phyloP scores from a whole-genome alignment of 2,329 filamentous ascomycete species.

The Penicillium sclerotiorum region DNA sequence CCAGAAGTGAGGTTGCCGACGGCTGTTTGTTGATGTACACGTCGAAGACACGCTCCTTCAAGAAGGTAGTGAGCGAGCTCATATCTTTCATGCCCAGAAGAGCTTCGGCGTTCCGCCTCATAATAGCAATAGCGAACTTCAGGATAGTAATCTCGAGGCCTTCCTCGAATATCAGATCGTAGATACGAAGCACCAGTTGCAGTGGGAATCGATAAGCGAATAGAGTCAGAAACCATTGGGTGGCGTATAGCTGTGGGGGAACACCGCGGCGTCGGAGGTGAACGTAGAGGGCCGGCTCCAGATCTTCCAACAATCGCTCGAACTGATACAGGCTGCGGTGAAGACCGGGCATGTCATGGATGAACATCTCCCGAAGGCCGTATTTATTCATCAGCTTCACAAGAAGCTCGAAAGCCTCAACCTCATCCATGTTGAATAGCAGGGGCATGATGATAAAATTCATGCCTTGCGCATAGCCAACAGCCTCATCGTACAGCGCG shows the following conservation, averaged over 20 bases:
- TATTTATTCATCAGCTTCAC: constrained; percentile 97
- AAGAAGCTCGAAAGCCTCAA: constrained; percentile 92
- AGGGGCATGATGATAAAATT: constrained; percentile 98
- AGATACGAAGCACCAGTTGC: constrained; percentile 93
- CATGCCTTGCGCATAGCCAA: constrained; percentile 98
- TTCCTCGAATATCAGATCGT: constrained; percentile 92
- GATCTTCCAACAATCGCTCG: constrained; percentile 87
- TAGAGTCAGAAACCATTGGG: constrained; percentile 98
- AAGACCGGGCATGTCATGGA: constrained; percentile 93
- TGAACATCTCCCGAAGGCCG: constrained; percentile 85
- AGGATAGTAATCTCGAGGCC: constrained; percentile 85
- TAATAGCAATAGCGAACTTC: constrained; percentile 91
- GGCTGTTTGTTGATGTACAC: constrained; percentile 95
- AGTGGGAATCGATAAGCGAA: constrained; percentile 97
- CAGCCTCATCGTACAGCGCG: constrained; percentile 88
- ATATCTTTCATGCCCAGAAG: constrained; percentile 88
- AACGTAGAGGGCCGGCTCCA: constrained; percentile 92
- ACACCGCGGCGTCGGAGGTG: constrained; percentile 88
- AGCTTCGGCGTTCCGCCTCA: constrained; percentile 86
- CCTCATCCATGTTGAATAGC: constrained; percentile 96
- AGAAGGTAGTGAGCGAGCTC: constrained; percentile 80
- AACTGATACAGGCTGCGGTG: constrained; percentile 95
- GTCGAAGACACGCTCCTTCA: constrained; percentile 94
- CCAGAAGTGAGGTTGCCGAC: constrained; percentile 87
- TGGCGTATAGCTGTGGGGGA: constrained; percentile 89